Percentiles rank a stretch among this genome's conserved stretches.
Conservation (phyloP, 495 filamentous ascomycete species). For the Penicillium coprophilum region DNA sequence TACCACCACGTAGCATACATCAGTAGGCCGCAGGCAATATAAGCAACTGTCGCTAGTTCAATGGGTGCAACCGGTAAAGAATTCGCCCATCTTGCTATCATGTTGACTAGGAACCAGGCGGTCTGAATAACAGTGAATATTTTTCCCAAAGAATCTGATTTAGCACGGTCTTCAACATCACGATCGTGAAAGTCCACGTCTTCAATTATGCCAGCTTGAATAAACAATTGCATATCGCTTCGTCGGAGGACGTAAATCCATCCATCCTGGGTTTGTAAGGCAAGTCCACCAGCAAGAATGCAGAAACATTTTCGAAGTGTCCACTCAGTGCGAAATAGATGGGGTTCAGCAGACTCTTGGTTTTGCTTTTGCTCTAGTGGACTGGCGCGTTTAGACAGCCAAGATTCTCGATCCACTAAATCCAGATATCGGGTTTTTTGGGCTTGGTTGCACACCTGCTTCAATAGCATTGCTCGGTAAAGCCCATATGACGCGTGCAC, state of each 20-base stretch:
- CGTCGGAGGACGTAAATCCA: conserved; percentile 10
- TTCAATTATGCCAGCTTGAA: conserved; percentile 9
- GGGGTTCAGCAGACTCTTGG: not conserved
- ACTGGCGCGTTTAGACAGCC: not conserved
- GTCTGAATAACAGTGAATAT: conserved; percentile 12
- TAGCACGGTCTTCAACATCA: conserved; percentile 15
- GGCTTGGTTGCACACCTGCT: not conserved
- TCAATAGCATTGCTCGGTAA: not conserved
- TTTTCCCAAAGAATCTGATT: conserved; percentile 14
- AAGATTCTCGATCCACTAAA: not conserved
- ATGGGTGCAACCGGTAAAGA: too few relatives aligned
- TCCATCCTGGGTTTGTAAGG: conserved; percentile 12
- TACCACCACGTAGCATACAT: too few relatives aligned
- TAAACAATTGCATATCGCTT: conserved; percentile 3
- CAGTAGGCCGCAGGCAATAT: too few relatives aligned
- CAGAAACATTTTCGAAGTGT: conserved; percentile 11
- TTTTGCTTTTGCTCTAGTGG: not conserved
- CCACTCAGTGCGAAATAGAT: not conserved
- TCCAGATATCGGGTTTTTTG: not conserved
- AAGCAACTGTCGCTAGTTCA: too few relatives aligned
- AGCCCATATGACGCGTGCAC: not conserved
- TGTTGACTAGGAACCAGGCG: conserved; percentile 1
- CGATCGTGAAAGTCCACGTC: conserved; percentile 4
- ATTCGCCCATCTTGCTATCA: not conserved
- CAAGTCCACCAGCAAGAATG: conserved; percentile 5